A percentile compares a stretch with the other conserved stretches of the same genome.
phyloP scores from a whole-genome alignment of 768 basidiomycete species.

The Daedaleopsis sinensis region DNA sequence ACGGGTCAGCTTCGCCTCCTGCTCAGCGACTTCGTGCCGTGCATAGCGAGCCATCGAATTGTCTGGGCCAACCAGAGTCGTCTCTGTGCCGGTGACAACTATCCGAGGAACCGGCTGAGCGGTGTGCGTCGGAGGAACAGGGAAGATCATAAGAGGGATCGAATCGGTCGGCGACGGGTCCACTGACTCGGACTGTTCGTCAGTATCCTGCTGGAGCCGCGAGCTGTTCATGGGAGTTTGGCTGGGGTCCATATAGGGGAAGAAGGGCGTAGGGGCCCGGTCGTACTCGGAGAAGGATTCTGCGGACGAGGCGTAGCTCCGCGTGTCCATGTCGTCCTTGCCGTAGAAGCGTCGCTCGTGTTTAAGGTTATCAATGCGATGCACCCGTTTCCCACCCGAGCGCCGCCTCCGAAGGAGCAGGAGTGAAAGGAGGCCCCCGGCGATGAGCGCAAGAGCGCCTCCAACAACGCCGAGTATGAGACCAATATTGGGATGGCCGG shows the following conservation, averaged over 20 bases:
- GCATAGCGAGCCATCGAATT: conserved; percentile 14
- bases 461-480: conserved; percentile 1
- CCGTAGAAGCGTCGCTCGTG: conserved; percentile 1
- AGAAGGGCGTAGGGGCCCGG: not conserved
- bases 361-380: not conserved
- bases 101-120: not conserved
- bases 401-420: conserved; percentile 3
- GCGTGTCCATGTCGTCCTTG: not conserved
- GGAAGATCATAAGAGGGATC: conserved; percentile 8
- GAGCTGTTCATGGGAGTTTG: not conserved
- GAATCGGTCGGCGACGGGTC: not conserved
- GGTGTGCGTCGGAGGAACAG: not conserved
- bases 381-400: not conserved
- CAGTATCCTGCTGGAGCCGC: not conserved
- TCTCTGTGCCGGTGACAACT: conserved; percentile 6
- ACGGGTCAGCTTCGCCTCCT: conserved; percentile 10
- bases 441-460: not conserved
- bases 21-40: conserved; percentile 3
- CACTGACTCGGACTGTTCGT: not conserved
- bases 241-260: not conserved
- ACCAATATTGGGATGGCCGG: not conserved
- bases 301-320: not conserved
- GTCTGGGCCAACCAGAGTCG: conserved; percentile 7
- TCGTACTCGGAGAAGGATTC: not conserved
- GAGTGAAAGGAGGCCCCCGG: not conserved